A percentile compares a stretch with the other conserved stretches of the same genome.
These are phyloP conservation scores for Lentinula edodes DNA, from an alignment of 768 basidiomycete genomes.

Conservation along the genomic window DNA sequence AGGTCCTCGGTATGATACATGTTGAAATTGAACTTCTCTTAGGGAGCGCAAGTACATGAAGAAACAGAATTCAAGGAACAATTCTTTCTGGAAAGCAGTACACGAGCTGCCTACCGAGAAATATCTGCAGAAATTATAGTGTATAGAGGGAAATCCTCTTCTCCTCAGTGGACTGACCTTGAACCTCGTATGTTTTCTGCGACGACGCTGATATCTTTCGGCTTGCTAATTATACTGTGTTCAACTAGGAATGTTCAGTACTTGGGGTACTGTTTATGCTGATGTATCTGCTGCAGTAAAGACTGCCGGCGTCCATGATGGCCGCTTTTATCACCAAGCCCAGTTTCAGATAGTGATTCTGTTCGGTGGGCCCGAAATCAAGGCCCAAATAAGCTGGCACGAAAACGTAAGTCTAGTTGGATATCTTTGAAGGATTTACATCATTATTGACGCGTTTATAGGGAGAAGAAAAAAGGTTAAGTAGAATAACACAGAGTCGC, in stretches of 20 bases:
- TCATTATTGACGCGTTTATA: neutral
- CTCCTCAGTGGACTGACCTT: neutral
- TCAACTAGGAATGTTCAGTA: neutral
- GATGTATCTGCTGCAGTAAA: neutral
- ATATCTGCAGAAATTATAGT: neutral
- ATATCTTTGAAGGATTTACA: neutral
- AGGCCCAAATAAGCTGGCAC: slow-evolving; percentile 26
- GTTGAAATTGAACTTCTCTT: neutral
- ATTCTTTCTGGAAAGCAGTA: neutral
- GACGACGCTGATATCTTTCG: neutral
- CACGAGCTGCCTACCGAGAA: neutral
- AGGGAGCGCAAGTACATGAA: neutral
- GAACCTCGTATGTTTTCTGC: neutral
- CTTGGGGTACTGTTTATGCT: neutral
- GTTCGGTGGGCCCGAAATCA: slow-evolving; percentile 29
- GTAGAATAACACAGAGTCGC: neutral
- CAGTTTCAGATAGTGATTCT: slow-evolving; percentile 17
- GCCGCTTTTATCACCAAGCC: neutral
- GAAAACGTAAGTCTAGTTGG: slow-evolving; percentile 22
- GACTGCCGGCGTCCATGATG: neutral
- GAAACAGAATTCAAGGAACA: neutral
- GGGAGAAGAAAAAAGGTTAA: neutral
- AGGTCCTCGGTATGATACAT: no score
- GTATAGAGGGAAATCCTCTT: neutral
- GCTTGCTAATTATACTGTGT: neutral